Evolutionary conservation across 495 filamentous ascomycete species (phyloP).

Genomic region (Aspergillus sclerotiicarbonarius): DNA sequence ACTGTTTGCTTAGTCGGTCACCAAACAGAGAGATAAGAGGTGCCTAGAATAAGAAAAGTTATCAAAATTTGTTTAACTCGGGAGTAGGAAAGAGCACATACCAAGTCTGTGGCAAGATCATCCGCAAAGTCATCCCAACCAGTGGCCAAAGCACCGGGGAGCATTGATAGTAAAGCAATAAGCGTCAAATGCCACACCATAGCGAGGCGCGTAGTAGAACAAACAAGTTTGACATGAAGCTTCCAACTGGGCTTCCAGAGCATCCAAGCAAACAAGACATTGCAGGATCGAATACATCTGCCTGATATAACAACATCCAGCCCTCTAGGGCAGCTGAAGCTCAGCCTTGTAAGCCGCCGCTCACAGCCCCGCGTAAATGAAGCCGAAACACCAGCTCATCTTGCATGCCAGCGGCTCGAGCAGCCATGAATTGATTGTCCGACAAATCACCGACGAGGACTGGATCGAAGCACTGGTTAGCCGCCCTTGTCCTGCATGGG

Average conservation of each 20-base stretch:
- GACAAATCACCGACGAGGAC: background rate
- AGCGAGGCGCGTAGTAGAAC: background rate
- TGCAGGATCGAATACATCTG: background rate
- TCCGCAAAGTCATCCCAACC: constrained; percentile 53
- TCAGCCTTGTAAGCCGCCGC: background rate
- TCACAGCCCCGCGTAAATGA: background rate
- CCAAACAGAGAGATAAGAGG: constrained; percentile 56
- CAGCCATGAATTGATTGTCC: background rate
- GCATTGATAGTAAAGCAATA: constrained; percentile 19
- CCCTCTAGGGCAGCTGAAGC: background rate
- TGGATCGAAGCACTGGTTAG: background rate
- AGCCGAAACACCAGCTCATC: background rate
- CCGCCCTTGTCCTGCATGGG: background rate
- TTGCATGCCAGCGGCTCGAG: background rate
- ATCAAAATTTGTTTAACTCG: background rate
- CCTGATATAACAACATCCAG: background rate
- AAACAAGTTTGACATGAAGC: background rate
- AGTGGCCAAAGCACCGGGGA: constrained; percentile 23
- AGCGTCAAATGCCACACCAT: constrained; percentile 16
- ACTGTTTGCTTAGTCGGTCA: constrained; percentile 57
- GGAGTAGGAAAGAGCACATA: constrained; percentile 15
- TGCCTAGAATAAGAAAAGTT: constrained; percentile 28
- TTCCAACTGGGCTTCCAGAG: background rate
- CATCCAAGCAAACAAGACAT: background rate
- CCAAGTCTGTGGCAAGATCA: constrained; percentile 50